A percentile compares a stretch with the other conserved stretches of the same genome.
Conservation (phyloP, 2,329 filamentous ascomycete genomes). For the Phyllosticta paracitricarpa region DNA sequence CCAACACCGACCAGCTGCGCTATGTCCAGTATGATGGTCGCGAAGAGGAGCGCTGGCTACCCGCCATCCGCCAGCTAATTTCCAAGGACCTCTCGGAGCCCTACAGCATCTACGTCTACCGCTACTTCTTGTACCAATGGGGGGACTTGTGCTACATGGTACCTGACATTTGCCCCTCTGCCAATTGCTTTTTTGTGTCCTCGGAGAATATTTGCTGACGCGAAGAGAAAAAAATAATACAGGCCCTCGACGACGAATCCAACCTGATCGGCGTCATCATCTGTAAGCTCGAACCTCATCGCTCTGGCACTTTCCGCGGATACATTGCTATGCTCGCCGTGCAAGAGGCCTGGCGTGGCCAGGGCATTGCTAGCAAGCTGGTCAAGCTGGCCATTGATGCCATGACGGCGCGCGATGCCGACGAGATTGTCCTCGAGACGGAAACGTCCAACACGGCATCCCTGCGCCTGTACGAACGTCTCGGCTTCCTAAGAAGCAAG, state of each 20-base stretch:
- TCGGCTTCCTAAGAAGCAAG: slow-evolving; percentile 89
- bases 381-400: slow-evolving; percentile 86
- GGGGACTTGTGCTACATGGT: slow-evolving; percentile 95
- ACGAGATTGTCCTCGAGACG: slow-evolving; percentile 93
- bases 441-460: slow-evolving; percentile 87
- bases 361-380: slow-evolving; percentile 74
- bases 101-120: slow-evolving; percentile 98
- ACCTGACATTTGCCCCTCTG: slow-evolving; percentile 12
- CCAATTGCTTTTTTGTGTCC: not conserved
- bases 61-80: slow-evolving; percentile 83
- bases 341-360: slow-evolving; percentile 64
- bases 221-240: not conserved
- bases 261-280: slow-evolving; percentile 83
- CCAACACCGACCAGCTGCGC: slow-evolving; percentile 30
- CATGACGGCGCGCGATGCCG: slow-evolving; percentile 74
- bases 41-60: slow-evolving; percentile 59
- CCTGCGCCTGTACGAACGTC: slow-evolving; percentile 82
- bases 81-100: slow-evolving; percentile 95
- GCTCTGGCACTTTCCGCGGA: slow-evolving; percentile 74
- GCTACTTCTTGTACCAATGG: slow-evolving; percentile 98
- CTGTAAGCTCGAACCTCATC: slow-evolving; percentile 86
- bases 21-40: slow-evolving; percentile 51
- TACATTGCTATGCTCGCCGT: slow-evolving; percentile 99
- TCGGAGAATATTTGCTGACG: not conserved
- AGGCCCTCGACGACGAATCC: slow-evolving; percentile 27